Evolutionary conservation across 257 asterid species (phyloP), one percentile per base, ranked within the genome.

Genomic region (Eustoma russellianum): DNA sequence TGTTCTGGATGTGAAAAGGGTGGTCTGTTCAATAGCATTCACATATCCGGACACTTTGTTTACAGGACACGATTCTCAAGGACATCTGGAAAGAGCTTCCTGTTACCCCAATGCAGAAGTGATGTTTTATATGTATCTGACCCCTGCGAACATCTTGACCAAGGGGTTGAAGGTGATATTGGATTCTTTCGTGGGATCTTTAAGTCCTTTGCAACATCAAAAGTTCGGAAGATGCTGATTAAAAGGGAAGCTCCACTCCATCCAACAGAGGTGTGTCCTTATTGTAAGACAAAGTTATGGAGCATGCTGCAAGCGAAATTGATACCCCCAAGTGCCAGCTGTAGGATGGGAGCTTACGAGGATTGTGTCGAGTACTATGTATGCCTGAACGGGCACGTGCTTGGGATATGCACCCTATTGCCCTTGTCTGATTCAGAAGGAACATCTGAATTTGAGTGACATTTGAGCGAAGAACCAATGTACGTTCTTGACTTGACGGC

Each of bases 61-160:
- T 67, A 76, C 67, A 79, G 91, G 62, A 85, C 99, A 8, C 81
- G 99, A 13, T 92, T 92, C 66, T 92, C 99, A 6, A 78, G 88
- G 60, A 92, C 99, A 16, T 92, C 99, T 0, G 99, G 99, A 46
- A 85, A 81, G 77, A 85, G 99, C 77, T 92, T 92, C 74, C 63
- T 92, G 5, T 59, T 85, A 17, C 93, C 94, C 6, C 94, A 83
- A 57, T 92, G 97, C 61, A 70, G 93, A 71, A 76, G 86, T 0
- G 97, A 92, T 66, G 79, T 92, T 55, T 69, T 92, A 57, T 92
- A 88, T 48, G 91, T 88, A 28, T 92, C 97, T 16, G 99, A 92
- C 67, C 95, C 95, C 9, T 92, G 99, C 1, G 97, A 92, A 71
- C 99, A 92, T 79, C 86, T 92, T 11, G 97, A 85, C 73, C 97